Evolutionary conservation across 495 filamentous ascomycete species (phyloP).

Genomic region (Penicillium bialowiezense): DNA sequence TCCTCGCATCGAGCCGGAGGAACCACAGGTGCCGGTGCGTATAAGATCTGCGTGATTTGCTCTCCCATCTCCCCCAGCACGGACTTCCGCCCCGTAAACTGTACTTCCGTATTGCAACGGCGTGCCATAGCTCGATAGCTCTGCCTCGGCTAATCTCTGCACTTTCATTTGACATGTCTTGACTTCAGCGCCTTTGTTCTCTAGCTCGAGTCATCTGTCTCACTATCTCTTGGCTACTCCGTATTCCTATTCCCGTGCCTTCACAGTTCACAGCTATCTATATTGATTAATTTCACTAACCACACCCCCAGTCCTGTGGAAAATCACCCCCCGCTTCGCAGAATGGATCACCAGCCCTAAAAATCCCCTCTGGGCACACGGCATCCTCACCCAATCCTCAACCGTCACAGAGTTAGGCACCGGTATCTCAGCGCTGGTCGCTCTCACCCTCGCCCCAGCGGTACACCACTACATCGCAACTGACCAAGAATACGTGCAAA

Average conservation of each 20-base stretch:
- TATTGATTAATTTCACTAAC: background rate
- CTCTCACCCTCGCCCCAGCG: conserved; percentile 57
- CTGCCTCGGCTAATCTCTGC: conserved; percentile 5
- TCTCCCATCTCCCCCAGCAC: conserved; percentile 3
- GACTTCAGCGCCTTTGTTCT: background rate
- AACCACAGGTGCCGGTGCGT: conserved; percentile 85
- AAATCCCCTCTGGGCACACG: conserved; percentile 62
- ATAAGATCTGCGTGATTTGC: conserved; percentile 6
- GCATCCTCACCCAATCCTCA: conserved; percentile 53
- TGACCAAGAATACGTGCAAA: conserved; percentile 82
- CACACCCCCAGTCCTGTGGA: conserved; percentile 71
- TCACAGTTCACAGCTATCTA: background rate
- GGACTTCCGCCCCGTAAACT: conserved; percentile 2
- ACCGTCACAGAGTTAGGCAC: conserved; percentile 80
- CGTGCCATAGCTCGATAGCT: background rate
- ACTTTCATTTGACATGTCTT: background rate
- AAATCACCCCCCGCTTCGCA: conserved; percentile 82
- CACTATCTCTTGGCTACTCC: background rate
- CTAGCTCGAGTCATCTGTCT: background rate
- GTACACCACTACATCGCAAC: conserved; percentile 73
- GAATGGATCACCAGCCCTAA: conserved; percentile 67
- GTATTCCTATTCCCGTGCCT: background rate
- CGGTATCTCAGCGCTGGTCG: conserved; percentile 77
- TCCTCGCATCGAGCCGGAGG: conserved; percentile 74
- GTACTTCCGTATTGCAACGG: too few species aligned